Conservation (phyloP, 2,329 filamentous ascomycete species). For the Rutstroemia sp. region DNA sequence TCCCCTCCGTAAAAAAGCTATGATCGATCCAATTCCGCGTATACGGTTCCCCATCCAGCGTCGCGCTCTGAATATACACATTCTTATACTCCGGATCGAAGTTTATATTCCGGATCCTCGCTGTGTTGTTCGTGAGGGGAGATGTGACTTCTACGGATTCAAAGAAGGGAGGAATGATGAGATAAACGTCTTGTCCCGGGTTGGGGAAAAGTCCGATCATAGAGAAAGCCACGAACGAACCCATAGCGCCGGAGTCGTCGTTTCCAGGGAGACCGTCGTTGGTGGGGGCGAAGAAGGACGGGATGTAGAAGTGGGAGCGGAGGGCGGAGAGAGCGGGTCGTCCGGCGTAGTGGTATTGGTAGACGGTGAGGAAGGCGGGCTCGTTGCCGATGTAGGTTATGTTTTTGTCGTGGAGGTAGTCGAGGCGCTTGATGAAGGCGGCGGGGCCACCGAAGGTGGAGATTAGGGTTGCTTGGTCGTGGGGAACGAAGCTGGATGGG, state of each 20-base stretch:
- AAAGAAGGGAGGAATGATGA: conserved; percentile 64
- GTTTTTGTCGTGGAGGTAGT: conserved; percentile 54
- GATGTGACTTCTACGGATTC: conserved; percentile 50
- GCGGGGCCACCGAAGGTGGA: conserved; percentile 51
- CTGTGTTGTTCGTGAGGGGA: conserved; percentile 49
- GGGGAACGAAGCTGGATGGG: conserved; percentile 31
- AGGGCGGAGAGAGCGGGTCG: conserved; percentile 40
- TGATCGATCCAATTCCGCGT: conserved; percentile 62
- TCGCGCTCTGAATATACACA: conserved; percentile 60
- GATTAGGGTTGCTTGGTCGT: conserved; percentile 50
- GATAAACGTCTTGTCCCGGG: conserved; percentile 61
- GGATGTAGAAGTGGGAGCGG: conserved; percentile 56
- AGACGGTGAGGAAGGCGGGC: conserved; percentile 56
- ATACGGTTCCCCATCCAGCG: conserved; percentile 51
- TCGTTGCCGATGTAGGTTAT: conserved; percentile 62
- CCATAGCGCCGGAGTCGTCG: conserved; percentile 61
- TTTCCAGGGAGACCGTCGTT: conserved; percentile 59
- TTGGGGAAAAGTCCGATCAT: conserved; percentile 52
- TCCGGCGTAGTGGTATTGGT: conserved; percentile 64
- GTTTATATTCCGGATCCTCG: conserved; percentile 51
- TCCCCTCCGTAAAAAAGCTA: conserved; percentile 59
- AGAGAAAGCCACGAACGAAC: conserved; percentile 24
- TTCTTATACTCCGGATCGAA: conserved; percentile 52
- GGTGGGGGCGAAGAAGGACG: conserved; percentile 52
- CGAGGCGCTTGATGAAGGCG: conserved; percentile 50